Evolutionary conservation across 2,329 filamentous ascomycete species (phyloP).

Genomic region (Alternaria gaisen): DNA sequence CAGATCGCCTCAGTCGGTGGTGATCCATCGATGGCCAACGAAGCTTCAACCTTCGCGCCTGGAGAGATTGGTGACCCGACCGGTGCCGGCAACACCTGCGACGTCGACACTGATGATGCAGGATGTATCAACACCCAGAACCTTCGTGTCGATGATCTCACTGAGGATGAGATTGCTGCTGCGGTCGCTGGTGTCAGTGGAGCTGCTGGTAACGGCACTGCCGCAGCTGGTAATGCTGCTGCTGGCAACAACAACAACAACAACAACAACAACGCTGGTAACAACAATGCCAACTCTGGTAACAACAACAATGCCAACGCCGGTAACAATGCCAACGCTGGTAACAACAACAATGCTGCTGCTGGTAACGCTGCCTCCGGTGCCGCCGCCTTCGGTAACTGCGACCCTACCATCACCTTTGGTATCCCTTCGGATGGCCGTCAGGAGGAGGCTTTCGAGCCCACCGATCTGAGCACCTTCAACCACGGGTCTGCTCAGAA

Average conservation of each 20-base stretch:
- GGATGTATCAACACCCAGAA: slow-evolving; percentile 66
- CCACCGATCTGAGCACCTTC: slow-evolving; percentile 56
- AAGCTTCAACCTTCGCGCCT: slow-evolving; percentile 70
- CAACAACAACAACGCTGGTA: background rate
- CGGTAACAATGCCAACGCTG: slow-evolving; percentile 1
- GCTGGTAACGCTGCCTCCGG: background rate
- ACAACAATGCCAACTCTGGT: background rate
- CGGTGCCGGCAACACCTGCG: slow-evolving; percentile 62
- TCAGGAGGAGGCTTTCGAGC: slow-evolving; percentile 55
- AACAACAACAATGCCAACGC: slow-evolving; percentile 10
- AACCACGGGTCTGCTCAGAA: slow-evolving; percentile 62
- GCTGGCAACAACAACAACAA: slow-evolving; percentile 14
- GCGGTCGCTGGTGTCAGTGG: slow-evolving; percentile 54
- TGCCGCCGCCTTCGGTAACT: slow-evolving; percentile 53
- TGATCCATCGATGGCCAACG: slow-evolving; percentile 68
- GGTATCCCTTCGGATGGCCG: slow-evolving; percentile 60
- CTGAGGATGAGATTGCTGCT: slow-evolving; percentile 60
- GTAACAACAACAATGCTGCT: slow-evolving; percentile 6
- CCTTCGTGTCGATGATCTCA: slow-evolving; percentile 64
- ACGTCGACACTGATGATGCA: slow-evolving; percentile 56
- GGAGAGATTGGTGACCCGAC: slow-evolving; percentile 64
- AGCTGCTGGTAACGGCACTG: slow-evolving; percentile 1
- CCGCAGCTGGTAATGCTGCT: slow-evolving; percentile 14
- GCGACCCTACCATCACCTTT: slow-evolving; percentile 62
- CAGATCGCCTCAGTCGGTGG: slow-evolving; percentile 70